Conservation (phyloP, 2,329 filamentous ascomycete species). For the Neopestalotiopsis sp. region DNA sequence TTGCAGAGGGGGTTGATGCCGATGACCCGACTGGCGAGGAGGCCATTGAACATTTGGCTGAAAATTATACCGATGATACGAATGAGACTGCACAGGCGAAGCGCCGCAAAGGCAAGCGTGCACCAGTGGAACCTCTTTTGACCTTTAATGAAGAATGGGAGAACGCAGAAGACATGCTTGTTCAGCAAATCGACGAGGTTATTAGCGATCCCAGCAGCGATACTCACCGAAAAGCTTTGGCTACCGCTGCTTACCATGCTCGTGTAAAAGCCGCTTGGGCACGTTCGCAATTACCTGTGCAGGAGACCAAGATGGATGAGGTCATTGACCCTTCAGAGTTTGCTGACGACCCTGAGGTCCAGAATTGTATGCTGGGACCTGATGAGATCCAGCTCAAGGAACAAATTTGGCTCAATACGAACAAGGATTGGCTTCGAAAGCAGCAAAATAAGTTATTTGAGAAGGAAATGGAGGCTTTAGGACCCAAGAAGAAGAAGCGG, state of each 20-base stretch:
- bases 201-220: constrained; percentile 65
- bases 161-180: constrained; percentile 67
- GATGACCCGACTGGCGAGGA: constrained; percentile 44
- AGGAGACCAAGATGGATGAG: constrained; percentile 61
- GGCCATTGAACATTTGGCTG: constrained; percentile 48
- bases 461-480: constrained; percentile 62
- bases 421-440: constrained; percentile 89
- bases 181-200: constrained; percentile 73
- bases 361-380: constrained; percentile 75
- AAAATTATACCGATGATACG: constrained; percentile 31
- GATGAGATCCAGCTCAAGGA: constrained; percentile 85
- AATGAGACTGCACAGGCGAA: constrained; percentile 19
- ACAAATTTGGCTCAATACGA: constrained; percentile 91
- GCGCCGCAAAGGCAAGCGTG: constrained; percentile 36
- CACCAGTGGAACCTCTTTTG: constrained; percentile 45
- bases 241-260: constrained; percentile 61
- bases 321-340: constrained; percentile 84
- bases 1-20: constrained; percentile 33
- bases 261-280: constrained; percentile 59
- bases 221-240: constrained; percentile 62
- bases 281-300: constrained; percentile 52
- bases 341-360: constrained; percentile 85
- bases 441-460: constrained; percentile 85
- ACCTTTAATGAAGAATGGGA: constrained; percentile 68
- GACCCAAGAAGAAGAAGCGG: constrained; percentile 62